Base-by-base conservation (phyloP, 768 basidiomycete species). In the Epithele typhae region DNA sequence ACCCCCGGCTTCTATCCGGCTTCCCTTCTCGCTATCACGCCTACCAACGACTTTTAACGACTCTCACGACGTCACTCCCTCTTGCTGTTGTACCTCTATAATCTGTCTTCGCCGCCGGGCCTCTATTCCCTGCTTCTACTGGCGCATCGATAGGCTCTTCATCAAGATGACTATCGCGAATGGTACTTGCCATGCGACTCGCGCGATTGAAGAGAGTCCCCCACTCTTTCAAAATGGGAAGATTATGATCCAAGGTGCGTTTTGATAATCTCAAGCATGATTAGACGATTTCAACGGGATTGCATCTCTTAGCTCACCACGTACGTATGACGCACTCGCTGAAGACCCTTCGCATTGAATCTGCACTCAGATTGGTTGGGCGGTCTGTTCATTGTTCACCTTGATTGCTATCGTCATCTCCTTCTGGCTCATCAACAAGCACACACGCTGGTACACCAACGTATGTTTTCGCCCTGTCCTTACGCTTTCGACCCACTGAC, bases 341-440 rank as follows among this genome's bases (percentile, higher is more conserved):
- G 35, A 7, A n/a, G n/a, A n/a, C n/a, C n/a, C n/a, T n/a, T n/a
- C n/a, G n/a, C n/a, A 34, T 32, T 18, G 18, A 9, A 5, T 30
- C 18, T 34, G 27, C 15, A 11, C 37, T 22, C 25, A 84, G 81
- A 71, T 84, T 48, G 87, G 86, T 0, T 87, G 85, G 84, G 74
- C 87, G 34, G 61, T 85, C 24, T 70, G 77, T 33, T 80, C 79
- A 3, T 68, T 73, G 49, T 81, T 86, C 60, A 74, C 82, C 2
- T 32, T 79, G 9, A 54, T 82, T 24, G 76, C 85, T 3, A 73
- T 73, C 4, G 60, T 69, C 17, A 67, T 70, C n/a, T 86, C 85
- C 0, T 71, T 78, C 50, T 89, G 86, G 86, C 72, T 88, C n/a
- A 79, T 90, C 38, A 67, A 69, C 61, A 82, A 82, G 60, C 87